phyloP scores from a whole-genome alignment of 805 yeast genomes.

The Hagleromyces aurorensis region DNA sequence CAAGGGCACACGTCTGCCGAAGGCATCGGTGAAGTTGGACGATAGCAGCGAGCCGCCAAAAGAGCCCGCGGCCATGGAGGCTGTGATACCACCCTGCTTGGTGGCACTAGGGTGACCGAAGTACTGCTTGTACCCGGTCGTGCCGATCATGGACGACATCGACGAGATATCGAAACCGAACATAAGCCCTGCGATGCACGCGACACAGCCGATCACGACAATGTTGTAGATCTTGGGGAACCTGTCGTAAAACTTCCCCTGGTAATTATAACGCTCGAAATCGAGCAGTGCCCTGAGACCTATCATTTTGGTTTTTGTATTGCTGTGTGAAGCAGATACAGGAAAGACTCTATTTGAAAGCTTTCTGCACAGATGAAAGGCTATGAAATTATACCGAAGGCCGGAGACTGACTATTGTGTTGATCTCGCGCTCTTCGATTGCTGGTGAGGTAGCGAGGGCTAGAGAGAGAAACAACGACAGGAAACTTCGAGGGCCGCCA shows the following conservation, averaged over 20 bases:
- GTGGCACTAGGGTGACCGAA: slow-evolving; percentile 44
- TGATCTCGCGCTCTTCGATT: too few relatives aligned
- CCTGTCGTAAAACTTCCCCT: slow-evolving; percentile 16
- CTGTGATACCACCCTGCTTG: slow-evolving; percentile 62
- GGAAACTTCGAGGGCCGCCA: too few relatives aligned
- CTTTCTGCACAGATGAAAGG: too few relatives aligned
- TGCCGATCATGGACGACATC: slow-evolving; percentile 54
- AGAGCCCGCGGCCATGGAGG: slow-evolving; percentile 71
- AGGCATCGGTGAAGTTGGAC: slow-evolving; percentile 32
- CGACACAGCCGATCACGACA: slow-evolving; percentile 45
- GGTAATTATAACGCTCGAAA: too few relatives aligned
- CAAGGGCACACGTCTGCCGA: slow-evolving; percentile 52
- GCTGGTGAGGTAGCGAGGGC: too few relatives aligned
- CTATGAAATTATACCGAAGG: too few relatives aligned
- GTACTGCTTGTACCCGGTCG: slow-evolving; percentile 37
- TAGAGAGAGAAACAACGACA: too few relatives aligned
- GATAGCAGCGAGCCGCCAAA: slow-evolving; percentile 50
- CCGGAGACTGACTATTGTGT: too few relatives aligned
- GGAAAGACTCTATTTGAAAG: too few relatives aligned
- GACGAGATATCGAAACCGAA: slow-evolving; percentile 71
- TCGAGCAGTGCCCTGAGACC: too few relatives aligned
- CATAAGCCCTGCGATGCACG: slow-evolving; percentile 60
- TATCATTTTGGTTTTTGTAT: too few relatives aligned
- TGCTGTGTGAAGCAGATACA: too few relatives aligned
- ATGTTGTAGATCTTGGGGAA: slow-evolving; percentile 42